These are phyloP conservation scores for Scedosporium minutisporum DNA, from an alignment of 2,329 filamentous ascomycete genomes.

Conservation along the genomic window DNA sequence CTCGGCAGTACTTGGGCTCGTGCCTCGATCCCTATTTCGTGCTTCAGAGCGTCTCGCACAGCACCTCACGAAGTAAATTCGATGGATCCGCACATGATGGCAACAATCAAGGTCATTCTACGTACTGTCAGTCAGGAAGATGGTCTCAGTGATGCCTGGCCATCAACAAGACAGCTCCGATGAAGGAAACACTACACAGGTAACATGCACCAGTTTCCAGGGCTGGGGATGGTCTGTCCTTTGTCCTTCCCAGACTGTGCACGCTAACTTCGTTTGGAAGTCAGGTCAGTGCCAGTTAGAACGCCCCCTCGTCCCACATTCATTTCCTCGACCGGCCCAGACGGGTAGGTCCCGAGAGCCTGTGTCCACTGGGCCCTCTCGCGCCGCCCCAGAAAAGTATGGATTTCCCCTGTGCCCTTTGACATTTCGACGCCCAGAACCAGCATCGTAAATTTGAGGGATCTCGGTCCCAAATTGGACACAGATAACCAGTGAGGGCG, in stretches of 20 bases:
- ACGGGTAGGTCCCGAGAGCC: constrained; percentile 1
- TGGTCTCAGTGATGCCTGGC: no score
- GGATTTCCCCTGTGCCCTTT: neutral
- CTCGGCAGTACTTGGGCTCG: neutral
- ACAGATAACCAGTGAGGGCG: no score
- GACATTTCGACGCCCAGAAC: neutral
- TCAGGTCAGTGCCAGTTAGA: neutral
- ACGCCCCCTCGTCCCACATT: neutral
- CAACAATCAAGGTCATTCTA: no score
- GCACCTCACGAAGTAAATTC: no score
- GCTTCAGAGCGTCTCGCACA: neutral
- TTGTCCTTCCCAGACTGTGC: neutral
- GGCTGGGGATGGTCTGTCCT: neutral
- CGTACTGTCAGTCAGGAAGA: no score
- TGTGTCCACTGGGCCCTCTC: neutral
- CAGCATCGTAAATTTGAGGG: neutral
- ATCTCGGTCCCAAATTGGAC: no score
- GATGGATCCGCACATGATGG: no score
- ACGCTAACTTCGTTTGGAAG: neutral
- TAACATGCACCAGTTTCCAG: neutral
- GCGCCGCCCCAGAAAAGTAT: neutral
- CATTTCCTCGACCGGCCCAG: neutral
- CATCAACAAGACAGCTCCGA: no score
- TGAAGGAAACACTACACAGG: no score
- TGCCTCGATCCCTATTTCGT: neutral